Evolutionary conservation across 441 rosid species (phyloP).

Genomic region (Geranium incanum): DNA sequence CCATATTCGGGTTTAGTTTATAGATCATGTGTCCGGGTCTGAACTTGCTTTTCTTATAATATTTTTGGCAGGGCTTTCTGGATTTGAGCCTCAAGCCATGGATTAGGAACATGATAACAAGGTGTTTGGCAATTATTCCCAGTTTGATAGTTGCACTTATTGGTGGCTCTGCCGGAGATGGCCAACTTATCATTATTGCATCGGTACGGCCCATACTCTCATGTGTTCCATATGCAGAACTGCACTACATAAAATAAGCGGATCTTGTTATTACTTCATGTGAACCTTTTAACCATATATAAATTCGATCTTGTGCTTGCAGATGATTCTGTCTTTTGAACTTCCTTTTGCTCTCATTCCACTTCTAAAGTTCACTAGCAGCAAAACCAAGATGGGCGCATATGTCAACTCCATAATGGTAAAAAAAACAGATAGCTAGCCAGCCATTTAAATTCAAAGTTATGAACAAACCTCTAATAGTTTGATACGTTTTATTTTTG

Average conservation of each 20-base stretch:
- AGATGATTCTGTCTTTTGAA: constrained; percentile 95
- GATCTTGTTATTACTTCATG: too few species aligned
- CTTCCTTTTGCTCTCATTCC: constrained; percentile 89
- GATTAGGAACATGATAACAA: constrained; percentile 71
- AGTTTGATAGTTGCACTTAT: constrained; percentile 79
- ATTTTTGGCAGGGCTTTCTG: constrained; percentile 50
- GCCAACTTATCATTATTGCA: constrained; percentile 77
- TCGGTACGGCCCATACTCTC: constrained; percentile 38
- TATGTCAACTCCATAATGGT: constrained; percentile 53
- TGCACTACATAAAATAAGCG: too few species aligned
- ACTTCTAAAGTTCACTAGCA: constrained; percentile 88
- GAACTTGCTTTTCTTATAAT: too few species aligned
- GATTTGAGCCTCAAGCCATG: constrained; percentile 67
- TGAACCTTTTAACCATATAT: too few species aligned
- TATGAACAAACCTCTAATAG: too few species aligned
- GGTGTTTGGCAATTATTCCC: constrained; percentile 82
- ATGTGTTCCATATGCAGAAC: too few species aligned
- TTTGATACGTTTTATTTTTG: not conserved
- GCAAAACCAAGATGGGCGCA: constrained; percentile 81
- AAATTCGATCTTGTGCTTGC: constrained; percentile 17
- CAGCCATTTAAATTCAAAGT: too few species aligned
- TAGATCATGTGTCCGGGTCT: too few species aligned
- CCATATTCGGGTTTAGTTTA: too few species aligned
- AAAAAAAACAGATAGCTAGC: constrained; percentile 4
- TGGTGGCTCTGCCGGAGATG: constrained; percentile 91